Percentiles rank a stretch among this genome's conserved stretches.
Conservation (phyloP, 2,329 filamentous ascomycete species). For the Sporothrix globosa region DNA sequence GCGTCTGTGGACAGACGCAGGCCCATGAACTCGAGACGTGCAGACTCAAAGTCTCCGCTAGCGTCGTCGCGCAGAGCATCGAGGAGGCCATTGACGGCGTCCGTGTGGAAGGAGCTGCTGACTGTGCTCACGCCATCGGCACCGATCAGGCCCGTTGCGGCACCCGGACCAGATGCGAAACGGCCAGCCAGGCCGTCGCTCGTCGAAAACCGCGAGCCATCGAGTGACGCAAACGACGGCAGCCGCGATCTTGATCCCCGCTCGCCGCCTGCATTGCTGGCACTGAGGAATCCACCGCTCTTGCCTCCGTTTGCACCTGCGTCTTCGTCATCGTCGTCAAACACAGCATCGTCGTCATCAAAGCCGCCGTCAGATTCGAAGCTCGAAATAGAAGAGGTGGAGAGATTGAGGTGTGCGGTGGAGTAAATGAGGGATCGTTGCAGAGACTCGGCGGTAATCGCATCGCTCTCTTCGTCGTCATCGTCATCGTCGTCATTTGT, state of each 20-base stretch:
- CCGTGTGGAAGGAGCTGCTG: constrained; percentile 72
- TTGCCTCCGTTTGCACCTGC: constrained; percentile 37
- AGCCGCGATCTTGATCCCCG: constrained; percentile 62
- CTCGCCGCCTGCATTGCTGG: constrained; percentile 34
- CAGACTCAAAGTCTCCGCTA: constrained; percentile 75
- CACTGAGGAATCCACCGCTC: constrained; percentile 38
- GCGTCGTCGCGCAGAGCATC: constrained; percentile 77
- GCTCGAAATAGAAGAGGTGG: constrained; percentile 60
- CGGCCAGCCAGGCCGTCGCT: constrained; percentile 23
- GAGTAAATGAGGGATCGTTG: constrained; percentile 61
- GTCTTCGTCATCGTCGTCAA: constrained; percentile 41
- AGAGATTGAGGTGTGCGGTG: constrained; percentile 56
- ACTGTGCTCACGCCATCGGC: constrained; percentile 44
- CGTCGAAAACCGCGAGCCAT: constrained; percentile 56
- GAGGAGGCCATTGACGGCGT: constrained; percentile 83
- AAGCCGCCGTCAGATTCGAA: constrained; percentile 62
- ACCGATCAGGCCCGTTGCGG: neutral
- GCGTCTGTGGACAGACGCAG: constrained; percentile 90
- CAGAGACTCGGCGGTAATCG: constrained; percentile 54
- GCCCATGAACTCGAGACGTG: constrained; percentile 88
- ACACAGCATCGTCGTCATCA: constrained; percentile 63
- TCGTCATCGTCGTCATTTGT: constrained; percentile 49
- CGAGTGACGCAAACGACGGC: constrained; percentile 74
- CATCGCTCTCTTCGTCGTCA: constrained; percentile 46
- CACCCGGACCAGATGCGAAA: constrained; percentile 9